Conservation (phyloP, 371 early-diverging fungal species). For the Saksenaea oblongispora region DNA sequence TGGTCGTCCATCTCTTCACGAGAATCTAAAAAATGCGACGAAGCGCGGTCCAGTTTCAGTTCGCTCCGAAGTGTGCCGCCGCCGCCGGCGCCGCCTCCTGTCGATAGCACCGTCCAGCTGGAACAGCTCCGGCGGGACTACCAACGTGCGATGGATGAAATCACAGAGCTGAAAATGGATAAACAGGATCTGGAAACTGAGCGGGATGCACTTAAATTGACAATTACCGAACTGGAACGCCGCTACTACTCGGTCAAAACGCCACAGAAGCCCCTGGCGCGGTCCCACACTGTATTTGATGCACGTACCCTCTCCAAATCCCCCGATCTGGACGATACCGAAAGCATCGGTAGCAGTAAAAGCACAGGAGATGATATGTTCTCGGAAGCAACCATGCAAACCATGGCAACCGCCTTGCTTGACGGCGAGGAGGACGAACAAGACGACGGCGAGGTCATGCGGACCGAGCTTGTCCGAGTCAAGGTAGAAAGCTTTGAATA, state of each 20-base stretch:
- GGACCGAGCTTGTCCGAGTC: conserved; percentile 27
- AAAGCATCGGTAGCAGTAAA: conserved; percentile 13
- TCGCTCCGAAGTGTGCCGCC: conserved; percentile 13
- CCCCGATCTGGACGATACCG: conserved; percentile 4
- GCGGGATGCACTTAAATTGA: conserved; percentile 43
- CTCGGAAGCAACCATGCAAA: conserved; percentile 14
- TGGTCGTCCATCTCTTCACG: conserved; percentile 29
- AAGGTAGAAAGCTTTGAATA: conserved; percentile 37
- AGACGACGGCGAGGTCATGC: conserved; percentile 12
- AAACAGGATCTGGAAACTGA: conserved; percentile 41
- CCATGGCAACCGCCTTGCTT: conserved; percentile 1
- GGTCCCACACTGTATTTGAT: neutral
- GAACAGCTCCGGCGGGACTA: conserved; percentile 10
- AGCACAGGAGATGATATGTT: conserved; percentile 6
- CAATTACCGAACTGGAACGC: conserved; percentile 37
- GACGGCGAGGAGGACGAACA: conserved; percentile 6
- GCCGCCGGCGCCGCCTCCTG: neutral
- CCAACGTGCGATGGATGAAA: conserved; percentile 20
- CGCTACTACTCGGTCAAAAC: conserved; percentile 10
- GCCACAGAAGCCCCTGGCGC: neutral
- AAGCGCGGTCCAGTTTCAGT: conserved; percentile 16
- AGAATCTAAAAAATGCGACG: conserved; percentile 17
- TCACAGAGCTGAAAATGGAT: conserved; percentile 33
- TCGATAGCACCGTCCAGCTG: neutral
- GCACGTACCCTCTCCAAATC: neutral